Conservation (phyloP, 495 filamentous ascomycete species). For the Hypoxylon perforatum region DNA sequence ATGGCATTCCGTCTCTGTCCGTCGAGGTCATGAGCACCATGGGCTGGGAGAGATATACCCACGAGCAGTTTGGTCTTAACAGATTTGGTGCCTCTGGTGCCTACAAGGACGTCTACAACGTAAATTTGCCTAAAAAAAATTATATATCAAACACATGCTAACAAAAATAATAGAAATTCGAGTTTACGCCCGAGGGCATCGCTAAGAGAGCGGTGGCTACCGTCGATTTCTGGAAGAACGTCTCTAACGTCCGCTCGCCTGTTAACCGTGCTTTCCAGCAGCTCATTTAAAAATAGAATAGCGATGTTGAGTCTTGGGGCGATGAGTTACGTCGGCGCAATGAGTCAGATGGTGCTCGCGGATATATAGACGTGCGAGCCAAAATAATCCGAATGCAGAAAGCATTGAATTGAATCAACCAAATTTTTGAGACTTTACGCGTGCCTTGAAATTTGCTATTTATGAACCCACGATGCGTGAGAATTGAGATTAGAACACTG, state of each 20-base stretch:
- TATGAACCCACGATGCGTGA: no score
- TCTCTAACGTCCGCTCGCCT: slow-evolving; percentile 87
- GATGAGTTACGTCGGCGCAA: slow-evolving; percentile 33
- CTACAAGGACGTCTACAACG: slow-evolving; percentile 98
- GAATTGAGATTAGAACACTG: no score
- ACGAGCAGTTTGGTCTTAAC: slow-evolving; percentile 99
- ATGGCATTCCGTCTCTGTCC: slow-evolving; percentile 91
- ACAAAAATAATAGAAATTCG: slow-evolving; percentile 81
- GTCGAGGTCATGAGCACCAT: slow-evolving; percentile 93
- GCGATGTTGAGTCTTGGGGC: slow-evolving; percentile 27
- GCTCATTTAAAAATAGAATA: slow-evolving; percentile 70
- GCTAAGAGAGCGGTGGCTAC: slow-evolving; percentile 92
- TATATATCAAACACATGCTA: slow-evolving; percentile 35
- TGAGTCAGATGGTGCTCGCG: slow-evolving; percentile 30
- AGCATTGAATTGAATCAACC: slow-evolving; percentile 33
- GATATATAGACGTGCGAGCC: slow-evolving; percentile 40
- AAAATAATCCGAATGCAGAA: slow-evolving; percentile 31
- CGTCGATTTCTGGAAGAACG: slow-evolving; percentile 96
- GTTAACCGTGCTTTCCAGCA: slow-evolving; percentile 94
- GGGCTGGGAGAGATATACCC: slow-evolving; percentile 97
- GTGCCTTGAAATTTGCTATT: no score
- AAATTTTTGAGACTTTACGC: no score
- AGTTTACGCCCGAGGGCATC: slow-evolving; percentile 96
- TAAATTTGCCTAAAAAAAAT: slow-evolving; percentile 56
- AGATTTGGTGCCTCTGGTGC: slow-evolving; percentile 95